Conservation (phyloP, 345 rosid genomes). For the Clausena lansium region DNA sequence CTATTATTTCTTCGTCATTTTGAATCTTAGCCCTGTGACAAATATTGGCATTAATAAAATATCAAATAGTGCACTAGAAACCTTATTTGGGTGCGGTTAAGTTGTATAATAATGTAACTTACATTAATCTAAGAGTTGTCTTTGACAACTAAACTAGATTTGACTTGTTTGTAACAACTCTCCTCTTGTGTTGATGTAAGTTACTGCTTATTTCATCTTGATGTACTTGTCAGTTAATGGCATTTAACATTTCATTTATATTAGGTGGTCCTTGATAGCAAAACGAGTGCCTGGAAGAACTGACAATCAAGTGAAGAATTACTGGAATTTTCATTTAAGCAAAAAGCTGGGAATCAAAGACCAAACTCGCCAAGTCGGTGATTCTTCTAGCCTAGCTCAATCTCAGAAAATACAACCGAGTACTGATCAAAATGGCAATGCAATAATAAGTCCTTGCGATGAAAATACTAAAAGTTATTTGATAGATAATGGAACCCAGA, state of each 20-base stretch:
- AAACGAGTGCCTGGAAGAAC: slow-evolving; percentile 71
- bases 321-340: slow-evolving; percentile 61
- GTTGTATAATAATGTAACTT: too few species aligned
- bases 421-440: background rate
- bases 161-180: too few species aligned
- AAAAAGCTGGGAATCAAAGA: slow-evolving; percentile 44
- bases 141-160: too few species aligned
- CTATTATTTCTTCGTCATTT: background rate
- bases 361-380: slow-evolving; percentile 13
- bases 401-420: slow-evolving; percentile 1
- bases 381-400: slow-evolving; percentile 12
- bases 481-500: slow-evolving; percentile 13
- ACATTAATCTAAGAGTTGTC: too few species aligned
- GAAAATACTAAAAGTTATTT: background rate
- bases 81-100: too few species aligned
- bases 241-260: slow-evolving; percentile 1
- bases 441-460: background rate
- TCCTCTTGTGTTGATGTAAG: too few species aligned
- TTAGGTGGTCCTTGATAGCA: slow-evolving; percentile 72
- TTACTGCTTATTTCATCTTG: background rate
- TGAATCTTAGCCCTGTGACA: background rate
- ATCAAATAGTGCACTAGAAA: background rate
- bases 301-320: slow-evolving; percentile 73
- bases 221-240: background rate
- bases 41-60: background rate